Base-by-base conservation (phyloP, 805 yeast genomes). In the Suhomyces sp. region DNA sequence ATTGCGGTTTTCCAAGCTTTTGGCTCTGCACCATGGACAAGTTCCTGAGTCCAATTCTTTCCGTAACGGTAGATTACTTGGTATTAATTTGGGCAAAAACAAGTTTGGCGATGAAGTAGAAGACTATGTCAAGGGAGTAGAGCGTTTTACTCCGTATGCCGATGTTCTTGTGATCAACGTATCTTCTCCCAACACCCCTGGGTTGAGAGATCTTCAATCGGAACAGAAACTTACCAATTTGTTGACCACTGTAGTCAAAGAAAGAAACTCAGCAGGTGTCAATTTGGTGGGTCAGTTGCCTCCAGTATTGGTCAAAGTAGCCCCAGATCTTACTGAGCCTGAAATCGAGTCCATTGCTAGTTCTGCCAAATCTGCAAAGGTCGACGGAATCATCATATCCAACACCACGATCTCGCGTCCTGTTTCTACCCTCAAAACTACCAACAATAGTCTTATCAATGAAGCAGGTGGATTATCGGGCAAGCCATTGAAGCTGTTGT, bases 171-270 rank as follows among this genome's bases (percentile, higher is more conserved):
- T 93, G 17, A 82, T 93, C 57, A 93, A 93, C 63, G 97, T 93
- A 12, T 90, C 97, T 1, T 87, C 96, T 46, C 98, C 98, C 49
- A 93, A 93, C 65, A 93, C 98, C 1, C 98, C 98, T 4, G 97
- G 97, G 2, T 78, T 93, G 59, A 82, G 98, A 63, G 89, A 84
- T 60, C 78, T 93, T 59, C 98, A 93, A 73, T 81, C 74, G 51
- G 96, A 89, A 59, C 77, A 76, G 51, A 88, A 87, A 65, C 78
- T 93, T 53, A 82, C 89, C 6, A 77, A 77, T 33, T 73, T 93
- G 60, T 77, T 93, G 59, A 71, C 80, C 8, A 72, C 83, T 10
- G 91, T 93, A 31, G 91, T 74, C 10, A 67, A 71, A 1, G 91
- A 87, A 65, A 82, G 97, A 65, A 78, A 88, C 60, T 52, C 54